Base-by-base conservation (phyloP, 441 rosid genomes). In the Manihot esculenta region DNA sequence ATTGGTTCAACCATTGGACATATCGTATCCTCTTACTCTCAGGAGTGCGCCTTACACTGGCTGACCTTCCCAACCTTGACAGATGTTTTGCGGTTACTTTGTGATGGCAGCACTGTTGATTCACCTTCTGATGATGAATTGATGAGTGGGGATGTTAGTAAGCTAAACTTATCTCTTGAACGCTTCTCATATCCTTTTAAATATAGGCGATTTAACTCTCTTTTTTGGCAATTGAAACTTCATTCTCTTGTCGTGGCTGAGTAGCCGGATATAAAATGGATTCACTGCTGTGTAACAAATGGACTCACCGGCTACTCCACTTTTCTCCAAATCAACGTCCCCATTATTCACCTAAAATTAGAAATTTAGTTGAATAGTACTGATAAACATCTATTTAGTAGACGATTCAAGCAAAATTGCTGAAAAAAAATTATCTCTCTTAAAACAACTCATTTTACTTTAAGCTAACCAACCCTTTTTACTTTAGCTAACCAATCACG, bases 311-410 rank as follows among this genome's bases (percentile, higher is more conserved):
- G 12, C 57, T 33, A 23, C 72, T 42, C 80, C 87, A 59, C 80
- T 76, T 78, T 77, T 83, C 48, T 89, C 91, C 72, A 94, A 79
- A 69, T 79, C 83, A 65, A 94, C 87, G 51, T 90, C 97, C 79
- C 90, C 89, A 77, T 90, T 90, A 81, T 94, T 94, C 76, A 92
- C 97, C 98, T 94, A 87, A 64, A 74, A 27, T 27, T 0, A 20
- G 26, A 76, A 62, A 20, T 56, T n/a, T 11, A 55, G 14, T n/a
- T 23, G 67, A n/a, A n/a, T n/a, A n/a, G n/a, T n/a, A n/a, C n/a
- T n/a, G n/a, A n/a, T n/a, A n/a, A n/a, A n/a, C n/a, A n/a, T n/a
- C n/a, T n/a, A n/a, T n/a, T n/a, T n/a, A n/a, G n/a, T n/a, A n/a
- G n/a, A n/a, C n/a, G n/a, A n/a, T n/a, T n/a, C n/a, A n/a, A n/a